phyloP scores from a whole-genome alignment of 306 rosid genomes.

The Arachis hypogaea region DNA sequence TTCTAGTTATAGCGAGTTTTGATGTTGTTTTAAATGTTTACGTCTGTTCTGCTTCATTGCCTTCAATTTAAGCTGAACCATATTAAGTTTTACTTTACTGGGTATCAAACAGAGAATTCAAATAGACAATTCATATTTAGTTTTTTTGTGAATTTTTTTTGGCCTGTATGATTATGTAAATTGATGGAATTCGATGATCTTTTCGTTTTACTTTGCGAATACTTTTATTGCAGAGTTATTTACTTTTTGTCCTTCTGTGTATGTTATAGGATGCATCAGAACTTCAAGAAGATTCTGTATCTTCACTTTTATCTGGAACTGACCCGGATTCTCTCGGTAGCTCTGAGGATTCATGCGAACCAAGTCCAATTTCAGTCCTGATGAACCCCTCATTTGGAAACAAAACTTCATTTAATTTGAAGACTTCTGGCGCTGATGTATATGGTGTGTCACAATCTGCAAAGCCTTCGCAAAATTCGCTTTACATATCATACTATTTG shows the following conservation, averaged over 20 bases:
- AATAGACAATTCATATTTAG: background rate
- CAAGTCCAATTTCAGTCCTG: conserved; percentile 85
- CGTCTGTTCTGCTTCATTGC: conserved; percentile 4
- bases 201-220: conserved; percentile 7
- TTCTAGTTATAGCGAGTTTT: conserved; percentile 3
- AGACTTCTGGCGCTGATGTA: conserved; percentile 34
- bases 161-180: too few relatives aligned
- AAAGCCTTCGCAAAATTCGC: background rate
- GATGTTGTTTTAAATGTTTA: background rate
- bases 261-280: conserved; percentile 53
- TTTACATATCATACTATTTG: conserved; percentile 5
- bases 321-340: conserved; percentile 46
- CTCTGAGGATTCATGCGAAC: conserved; percentile 55
- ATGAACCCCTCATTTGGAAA: conserved; percentile 53
- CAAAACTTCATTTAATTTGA: conserved; percentile 41
- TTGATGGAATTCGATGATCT: background rate
- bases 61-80: background rate
- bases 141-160: background rate
- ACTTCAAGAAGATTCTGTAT: conserved; percentile 45
- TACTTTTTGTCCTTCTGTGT: background rate
- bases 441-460: conserved; percentile 49
- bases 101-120: background rate
- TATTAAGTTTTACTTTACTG: background rate
- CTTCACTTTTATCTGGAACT: conserved; percentile 44
- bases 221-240: background rate